Conservation (phyloP, 805 yeast genomes). For the Torulaspora franciscae region DNA sequence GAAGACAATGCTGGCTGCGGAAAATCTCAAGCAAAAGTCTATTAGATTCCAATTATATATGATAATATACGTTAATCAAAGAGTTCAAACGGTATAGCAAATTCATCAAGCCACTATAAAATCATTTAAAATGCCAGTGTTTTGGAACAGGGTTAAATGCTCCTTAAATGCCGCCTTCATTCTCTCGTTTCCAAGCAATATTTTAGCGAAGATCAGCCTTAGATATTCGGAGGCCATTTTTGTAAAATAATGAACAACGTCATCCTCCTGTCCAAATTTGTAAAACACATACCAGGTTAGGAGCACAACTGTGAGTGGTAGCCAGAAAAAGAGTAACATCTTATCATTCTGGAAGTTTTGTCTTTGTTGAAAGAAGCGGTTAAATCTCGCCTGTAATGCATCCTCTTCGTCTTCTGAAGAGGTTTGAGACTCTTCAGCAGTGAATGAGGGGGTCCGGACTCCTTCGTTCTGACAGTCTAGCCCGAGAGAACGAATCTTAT, state of each 20-base stretch:
- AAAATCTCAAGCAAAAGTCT: slow-evolving; percentile 4
- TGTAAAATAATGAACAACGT: slow-evolving; percentile 27
- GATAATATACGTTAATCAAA: background rate
- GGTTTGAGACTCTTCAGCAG: slow-evolving; percentile 24
- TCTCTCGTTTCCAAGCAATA: slow-evolving; percentile 51
- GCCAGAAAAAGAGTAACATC: slow-evolving; percentile 86
- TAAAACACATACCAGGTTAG: slow-evolving; percentile 43
- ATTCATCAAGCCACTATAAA: slow-evolving; percentile 7
- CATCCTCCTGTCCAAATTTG: slow-evolving; percentile 36
- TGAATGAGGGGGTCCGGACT: slow-evolving; percentile 6
- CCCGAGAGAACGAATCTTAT: slow-evolving; percentile 3
- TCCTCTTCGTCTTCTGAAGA: slow-evolving; percentile 35
- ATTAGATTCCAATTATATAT: slow-evolving; percentile 4
- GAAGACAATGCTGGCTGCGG: background rate
- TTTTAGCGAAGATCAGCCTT: slow-evolving; percentile 43
- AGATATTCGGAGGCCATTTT: slow-evolving; percentile 38
- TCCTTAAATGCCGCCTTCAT: slow-evolving; percentile 42
- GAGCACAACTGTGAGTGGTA: slow-evolving; percentile 64
- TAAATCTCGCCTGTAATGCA: slow-evolving; percentile 35
- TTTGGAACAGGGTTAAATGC: slow-evolving; percentile 29
- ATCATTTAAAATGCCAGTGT: slow-evolving; percentile 18
- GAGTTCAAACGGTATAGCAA: background rate
- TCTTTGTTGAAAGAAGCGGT: slow-evolving; percentile 41
- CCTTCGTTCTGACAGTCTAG: slow-evolving; percentile 4
- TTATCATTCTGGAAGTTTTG: slow-evolving; percentile 61